Base-by-base conservation (phyloP, 2,329 filamentous ascomycete genomes). In the Onygenales sp. region DNA sequence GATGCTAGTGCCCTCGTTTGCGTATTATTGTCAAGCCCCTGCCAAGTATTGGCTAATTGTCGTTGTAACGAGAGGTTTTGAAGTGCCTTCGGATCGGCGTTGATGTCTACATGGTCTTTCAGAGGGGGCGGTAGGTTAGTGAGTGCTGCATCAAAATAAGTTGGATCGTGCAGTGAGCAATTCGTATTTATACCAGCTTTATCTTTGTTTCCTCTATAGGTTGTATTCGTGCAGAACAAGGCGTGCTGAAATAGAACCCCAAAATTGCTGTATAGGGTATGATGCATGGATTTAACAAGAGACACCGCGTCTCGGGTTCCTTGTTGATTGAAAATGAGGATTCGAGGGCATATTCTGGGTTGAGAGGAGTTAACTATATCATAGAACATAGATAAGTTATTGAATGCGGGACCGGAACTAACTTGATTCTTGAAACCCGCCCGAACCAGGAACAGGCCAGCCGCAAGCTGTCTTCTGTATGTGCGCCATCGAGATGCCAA, bases 21-120 rank as follows among this genome's bases (percentile, higher is more conserved):
- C 6, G 54, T 47, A 8, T 54, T 43, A 3, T 57, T 55, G 45
- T 60, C 48, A 13, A 58, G 14, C 7, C n/a, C 49, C 35, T 47
- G 53, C 59, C 58, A 63, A 7, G 53, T 47, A 9, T 54, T 13
- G 9, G 55, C 27, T 45, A 55, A 55, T 1, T 57, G 17, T 43
- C 57, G 38, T 39, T 27, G 17, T 21, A 52, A 50, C 14, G 17
- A 31, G 33, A 33, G 41, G 33, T 32, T 43, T 33, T 49, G 45
- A 33, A 38, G 35, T 3, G 39, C 39, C 11, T 33, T 50, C 0
- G 43, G 43, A 44, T 44, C 43, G 1, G 43, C 17, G 17, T 44
- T 44, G 3, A 10, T n/a, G 43, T 21, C 21, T 13, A 44, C 43
- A 17, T n/a, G 21, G 43, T 21, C 43, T 44, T 44, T 44, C 21